Evolutionary conservation across 2,329 filamentous ascomycete genomes (phyloP), one percentile per base, ranked within the genome.

Genomic region (Sporothrix brunneoviolacea): DNA sequence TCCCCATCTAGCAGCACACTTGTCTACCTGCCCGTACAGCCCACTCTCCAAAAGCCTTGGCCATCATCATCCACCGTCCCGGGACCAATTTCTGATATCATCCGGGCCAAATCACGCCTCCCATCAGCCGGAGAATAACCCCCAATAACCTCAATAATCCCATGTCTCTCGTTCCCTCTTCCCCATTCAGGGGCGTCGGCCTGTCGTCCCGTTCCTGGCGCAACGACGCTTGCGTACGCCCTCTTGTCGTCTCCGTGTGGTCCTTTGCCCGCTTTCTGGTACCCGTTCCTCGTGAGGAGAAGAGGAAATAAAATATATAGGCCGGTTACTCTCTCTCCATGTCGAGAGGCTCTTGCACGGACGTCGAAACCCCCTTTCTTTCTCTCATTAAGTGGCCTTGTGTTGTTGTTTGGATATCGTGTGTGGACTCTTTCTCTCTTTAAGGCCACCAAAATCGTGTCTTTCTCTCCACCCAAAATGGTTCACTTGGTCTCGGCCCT

Each of bases 401-500:
- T 27, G 13, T 35, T 19, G 22, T 22, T 21, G 21, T 4, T 21
- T 24, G 21, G n/a, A 24, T 18, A 21, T 32, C 22, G 21, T 22
- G 18, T 30, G 8, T 41, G 45, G 39, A 47, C 33, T 24, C 38
- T 38, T 33, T 16, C 24, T 37, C 38, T 43, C 30, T 51, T 19
- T 47, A n/a, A n/a, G n/a, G n/a, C n/a, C n/a, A n/a, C 21, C 19
- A n/a, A 8, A n/a, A 24, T 9, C n/a, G 9, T 30, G 16, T 13
- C 35, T 22, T n/a, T 28, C 16, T 8, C 33, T 8, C 13, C 6
- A 33, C 19, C 8, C 15, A 58, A 35, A 15, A 62, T 62, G 61
- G 61, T 64, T 41, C 61, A 63, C 54, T 47, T 62, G n/a, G 47
- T 57, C 19, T 60, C 59, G 19, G 58, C 59, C 40, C 59, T 65